Evolutionary conservation across 176 grass and related monocot species (phyloP).

Genomic region (Oryza nivara): DNA sequence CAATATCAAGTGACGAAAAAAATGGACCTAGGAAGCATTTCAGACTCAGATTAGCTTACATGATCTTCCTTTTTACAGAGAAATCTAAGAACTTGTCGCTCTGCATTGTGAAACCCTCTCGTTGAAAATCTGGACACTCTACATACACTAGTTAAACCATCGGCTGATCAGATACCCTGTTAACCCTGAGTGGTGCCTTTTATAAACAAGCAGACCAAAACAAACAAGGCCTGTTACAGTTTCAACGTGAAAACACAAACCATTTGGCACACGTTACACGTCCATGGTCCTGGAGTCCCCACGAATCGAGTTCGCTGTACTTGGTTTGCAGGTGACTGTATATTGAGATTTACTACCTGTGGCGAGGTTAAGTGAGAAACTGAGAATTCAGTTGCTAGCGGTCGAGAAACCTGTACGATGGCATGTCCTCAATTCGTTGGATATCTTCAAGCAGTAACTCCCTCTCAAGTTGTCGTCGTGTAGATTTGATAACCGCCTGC

Average conservation of each 20-base stretch:
- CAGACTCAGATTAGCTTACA: neutral
- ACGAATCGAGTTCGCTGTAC: neutral
- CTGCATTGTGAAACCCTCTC: neutral
- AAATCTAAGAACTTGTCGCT: neutral
- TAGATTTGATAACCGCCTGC: constrained; percentile 85
- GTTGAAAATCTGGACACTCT: neutral
- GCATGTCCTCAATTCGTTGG: constrained; percentile 81
- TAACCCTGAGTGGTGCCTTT: neutral
- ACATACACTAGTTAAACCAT: neutral
- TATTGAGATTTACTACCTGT: constrained; percentile 19
- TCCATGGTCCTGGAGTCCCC: neutral
- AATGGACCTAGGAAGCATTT: neutral
- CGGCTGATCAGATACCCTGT: neutral
- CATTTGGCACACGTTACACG: constrained; percentile 3
- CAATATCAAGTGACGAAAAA: neutral
- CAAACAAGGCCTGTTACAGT: constrained; percentile 15
- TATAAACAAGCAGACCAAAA: constrained; percentile 5
- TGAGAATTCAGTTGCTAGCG: constrained; percentile 47
- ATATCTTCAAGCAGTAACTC: constrained; percentile 85
- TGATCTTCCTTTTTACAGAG: neutral
- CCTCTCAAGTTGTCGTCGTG: constrained; percentile 71
- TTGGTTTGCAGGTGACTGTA: neutral
- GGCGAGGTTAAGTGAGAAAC: constrained; percentile 36
- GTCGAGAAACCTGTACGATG: constrained; percentile 69
- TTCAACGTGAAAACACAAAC: constrained; percentile 18